phyloP scores from a whole-genome alignment of 345 rosid species.

The Luvunga scandens region DNA sequence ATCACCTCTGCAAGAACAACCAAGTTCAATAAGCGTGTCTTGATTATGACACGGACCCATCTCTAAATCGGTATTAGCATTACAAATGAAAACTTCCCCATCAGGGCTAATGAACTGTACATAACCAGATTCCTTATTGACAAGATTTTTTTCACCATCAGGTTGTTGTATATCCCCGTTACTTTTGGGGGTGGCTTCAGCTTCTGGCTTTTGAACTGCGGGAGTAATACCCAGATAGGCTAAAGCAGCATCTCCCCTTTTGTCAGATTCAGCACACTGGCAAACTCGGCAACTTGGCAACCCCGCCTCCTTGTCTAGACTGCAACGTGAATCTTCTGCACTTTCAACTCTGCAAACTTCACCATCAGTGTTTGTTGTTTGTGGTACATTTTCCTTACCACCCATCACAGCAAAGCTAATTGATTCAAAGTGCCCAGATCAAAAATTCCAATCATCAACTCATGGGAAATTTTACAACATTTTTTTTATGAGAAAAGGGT shows the following conservation, averaged over 20 bases:
- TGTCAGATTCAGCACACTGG: conserved; percentile 92
- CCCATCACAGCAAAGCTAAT: conserved; percentile 43
- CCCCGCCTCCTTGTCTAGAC: conserved; percentile 73
- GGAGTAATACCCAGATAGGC: conserved; percentile 67
- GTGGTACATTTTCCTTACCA: conserved; percentile 55
- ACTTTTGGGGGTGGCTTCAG: conserved; percentile 24
- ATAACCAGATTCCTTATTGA: conserved; percentile 41
- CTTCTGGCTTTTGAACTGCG: conserved; percentile 35
- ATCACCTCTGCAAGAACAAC: conserved; percentile 90
- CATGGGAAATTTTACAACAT: neutral
- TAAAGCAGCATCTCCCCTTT: conserved; percentile 75
- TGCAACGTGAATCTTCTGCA: conserved; percentile 45
- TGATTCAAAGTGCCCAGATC: neutral
- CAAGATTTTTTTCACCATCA: conserved; percentile 30
- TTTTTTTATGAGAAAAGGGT: too few species aligned
- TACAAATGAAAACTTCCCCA: conserved; percentile 76
- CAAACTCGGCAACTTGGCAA: conserved; percentile 84
- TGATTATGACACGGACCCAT: conserved; percentile 53
- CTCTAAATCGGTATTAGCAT: conserved; percentile 57
- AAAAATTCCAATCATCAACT: neutral
- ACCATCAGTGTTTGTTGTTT: conserved; percentile 33
- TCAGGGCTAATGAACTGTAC: conserved; percentile 69
- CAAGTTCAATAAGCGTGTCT: conserved; percentile 72
- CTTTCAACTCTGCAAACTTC: conserved; percentile 38
- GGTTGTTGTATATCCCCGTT: conserved; percentile 30